phyloP scores from a whole-genome alignment of 192 early-diverging fungal genomes.

The Phycomyces nitens region DNA sequence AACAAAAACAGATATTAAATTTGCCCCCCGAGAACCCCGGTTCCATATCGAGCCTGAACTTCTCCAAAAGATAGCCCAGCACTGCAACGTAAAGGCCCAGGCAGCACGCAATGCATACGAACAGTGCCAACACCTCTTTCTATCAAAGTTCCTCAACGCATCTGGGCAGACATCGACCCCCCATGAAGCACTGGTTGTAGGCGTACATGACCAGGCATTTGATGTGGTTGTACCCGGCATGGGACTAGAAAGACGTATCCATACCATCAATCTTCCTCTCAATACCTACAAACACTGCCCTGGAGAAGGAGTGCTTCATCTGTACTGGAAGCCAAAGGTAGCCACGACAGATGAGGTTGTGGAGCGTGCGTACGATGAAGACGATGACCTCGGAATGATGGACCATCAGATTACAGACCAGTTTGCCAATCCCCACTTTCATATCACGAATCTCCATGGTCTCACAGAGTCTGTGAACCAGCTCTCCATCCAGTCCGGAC shows the following conservation, averaged over 20 bases:
- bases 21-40: conserved; percentile 35
- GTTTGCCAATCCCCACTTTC: too few species aligned
- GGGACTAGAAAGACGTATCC: conserved; percentile 65
- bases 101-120: conserved; percentile 71
- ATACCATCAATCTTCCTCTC: conserved; percentile 26
- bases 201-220: conserved; percentile 60
- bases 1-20: conserved; percentile 1
- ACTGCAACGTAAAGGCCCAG: conserved; percentile 74
- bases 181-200: conserved; percentile 58
- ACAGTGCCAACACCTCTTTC: conserved; percentile 57
- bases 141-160: conserved; percentile 59
- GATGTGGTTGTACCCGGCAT: conserved; percentile 71
- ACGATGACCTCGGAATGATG: not conserved
- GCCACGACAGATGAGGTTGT: conserved; percentile 10
- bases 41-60: conserved; percentile 49
- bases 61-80: conserved; percentile 57
- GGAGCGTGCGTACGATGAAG: conserved; percentile 5
- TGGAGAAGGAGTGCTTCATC: conserved; percentile 12
- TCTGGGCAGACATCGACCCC: conserved; percentile 35
- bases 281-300: conserved; percentile 15
- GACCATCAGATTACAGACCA: too few species aligned
- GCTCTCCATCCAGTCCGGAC: too few species aligned
- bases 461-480: too few species aligned
- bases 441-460: too few species aligned
- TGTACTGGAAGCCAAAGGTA: conserved; percentile 14